phyloP scores from a whole-genome alignment of 768 basidiomycete genomes.

The Clavulina sp. region DNA sequence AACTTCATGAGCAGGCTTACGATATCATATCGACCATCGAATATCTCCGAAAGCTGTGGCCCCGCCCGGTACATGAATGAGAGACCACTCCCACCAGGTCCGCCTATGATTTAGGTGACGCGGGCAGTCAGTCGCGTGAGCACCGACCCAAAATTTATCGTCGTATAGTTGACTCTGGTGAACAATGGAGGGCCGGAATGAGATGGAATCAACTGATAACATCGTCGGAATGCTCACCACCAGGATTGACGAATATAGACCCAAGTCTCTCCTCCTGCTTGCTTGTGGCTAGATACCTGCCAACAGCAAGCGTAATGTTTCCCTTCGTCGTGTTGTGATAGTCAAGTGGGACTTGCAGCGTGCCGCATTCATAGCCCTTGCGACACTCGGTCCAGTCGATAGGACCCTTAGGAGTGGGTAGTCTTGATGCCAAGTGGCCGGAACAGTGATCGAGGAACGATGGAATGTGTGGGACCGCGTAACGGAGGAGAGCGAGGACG shows the following conservation, averaged over 20 bases:
- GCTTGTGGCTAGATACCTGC: conserved; percentile 17
- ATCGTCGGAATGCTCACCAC: conserved; percentile 9
- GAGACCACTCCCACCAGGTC: conserved; percentile 13
- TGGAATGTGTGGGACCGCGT: background rate
- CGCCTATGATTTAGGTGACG: background rate
- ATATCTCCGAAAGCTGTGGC: conserved; percentile 10
- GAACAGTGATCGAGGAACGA: background rate
- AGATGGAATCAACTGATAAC: too few relatives aligned
- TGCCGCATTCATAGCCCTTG: conserved; percentile 13
- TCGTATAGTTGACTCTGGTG: too few relatives aligned
- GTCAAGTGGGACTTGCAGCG: conserved; percentile 18
- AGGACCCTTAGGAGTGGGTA: background rate
- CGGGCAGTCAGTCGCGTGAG: background rate
- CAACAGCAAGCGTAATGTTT: conserved; percentile 16
- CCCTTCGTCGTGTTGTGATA: conserved; percentile 18
- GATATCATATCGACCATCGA: conserved; percentile 15
- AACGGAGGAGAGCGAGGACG: background rate
- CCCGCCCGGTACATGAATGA: conserved; percentile 15
- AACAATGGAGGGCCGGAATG: too few relatives aligned
- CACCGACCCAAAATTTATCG: background rate
- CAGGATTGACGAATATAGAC: conserved; percentile 20
- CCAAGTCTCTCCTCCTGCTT: conserved; percentile 14
- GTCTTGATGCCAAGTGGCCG: background rate
- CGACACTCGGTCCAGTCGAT: conserved; percentile 12
- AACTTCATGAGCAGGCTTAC: conserved; percentile 8